phyloP scores from a whole-genome alignment of 352 stramenopile species.

The Plasmopara muralis region DNA sequence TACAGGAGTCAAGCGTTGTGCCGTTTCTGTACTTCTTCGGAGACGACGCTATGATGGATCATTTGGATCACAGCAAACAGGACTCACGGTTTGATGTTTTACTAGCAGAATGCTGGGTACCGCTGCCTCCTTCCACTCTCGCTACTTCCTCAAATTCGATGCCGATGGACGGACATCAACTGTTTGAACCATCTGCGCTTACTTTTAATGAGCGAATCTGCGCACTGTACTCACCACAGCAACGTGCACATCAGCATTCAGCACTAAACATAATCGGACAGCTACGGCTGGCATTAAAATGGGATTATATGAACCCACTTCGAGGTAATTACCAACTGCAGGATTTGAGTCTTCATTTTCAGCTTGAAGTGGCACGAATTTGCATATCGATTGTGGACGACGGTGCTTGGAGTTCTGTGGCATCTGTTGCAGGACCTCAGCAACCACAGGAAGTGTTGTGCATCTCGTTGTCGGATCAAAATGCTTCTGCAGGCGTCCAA shows the following conservation, averaged over 20 bases:
- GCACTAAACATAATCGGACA: slow-evolving; percentile 64
- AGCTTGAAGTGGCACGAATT: slow-evolving; percentile 67
- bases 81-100: slow-evolving; percentile 74
- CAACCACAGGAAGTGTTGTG: slow-evolving; percentile 63
- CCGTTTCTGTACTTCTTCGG: slow-evolving; percentile 87
- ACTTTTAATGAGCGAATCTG: slow-evolving; percentile 60
- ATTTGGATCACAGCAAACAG: slow-evolving; percentile 81
- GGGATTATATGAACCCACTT: slow-evolving; percentile 62
- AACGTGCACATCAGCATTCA: slow-evolving; percentile 25
- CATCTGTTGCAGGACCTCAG: slow-evolving; percentile 20
- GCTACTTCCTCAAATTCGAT: slow-evolving; percentile 20
- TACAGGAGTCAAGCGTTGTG: slow-evolving; percentile 79
- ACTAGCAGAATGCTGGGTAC: slow-evolving; percentile 74
- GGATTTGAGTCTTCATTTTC: slow-evolving; percentile 54
- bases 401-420: slow-evolving; percentile 30
- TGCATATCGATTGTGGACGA: slow-evolving; percentile 75
- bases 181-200: slow-evolving; percentile 21
- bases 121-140: slow-evolving; percentile 37
- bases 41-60: slow-evolving; percentile 81
- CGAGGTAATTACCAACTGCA: slow-evolving; percentile 33
- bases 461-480: slow-evolving; percentile 63
- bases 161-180: slow-evolving; percentile 23
- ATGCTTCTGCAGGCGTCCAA: slow-evolving; percentile 66
- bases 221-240: slow-evolving; percentile 52
- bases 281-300: slow-evolving; percentile 68